Evolutionary conservation across 2,329 filamentous ascomycete genomes (phyloP).

Genomic region (Fusarium sublunatum): DNA sequence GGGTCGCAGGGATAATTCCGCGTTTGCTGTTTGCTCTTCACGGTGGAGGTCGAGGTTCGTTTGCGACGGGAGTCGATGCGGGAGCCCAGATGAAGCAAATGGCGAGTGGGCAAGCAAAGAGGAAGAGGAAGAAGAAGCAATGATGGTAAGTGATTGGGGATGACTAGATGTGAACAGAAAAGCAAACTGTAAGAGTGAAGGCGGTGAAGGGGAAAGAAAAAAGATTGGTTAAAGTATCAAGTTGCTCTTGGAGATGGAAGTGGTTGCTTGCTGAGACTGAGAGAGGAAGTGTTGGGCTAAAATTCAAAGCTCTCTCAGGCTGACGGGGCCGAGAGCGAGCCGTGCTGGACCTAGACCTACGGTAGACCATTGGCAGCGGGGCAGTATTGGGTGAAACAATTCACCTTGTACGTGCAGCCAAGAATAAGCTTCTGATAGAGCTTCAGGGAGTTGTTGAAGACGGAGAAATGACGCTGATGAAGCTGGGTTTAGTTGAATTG

Average conservation of each 20-base stretch:
- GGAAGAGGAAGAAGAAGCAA: not conserved
- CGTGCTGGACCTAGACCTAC: conserved; percentile 17
- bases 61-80: conserved; percentile 29
- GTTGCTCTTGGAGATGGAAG: conserved; percentile 21
- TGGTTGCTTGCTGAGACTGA: conserved; percentile 18
- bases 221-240: conserved; percentile 30
- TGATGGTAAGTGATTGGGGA: conserved; percentile 5
- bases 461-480: not conserved
- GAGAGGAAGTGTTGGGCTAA: conserved; percentile 40
- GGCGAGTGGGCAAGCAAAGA: conserved; percentile 14
- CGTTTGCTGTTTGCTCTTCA: conserved; percentile 25
- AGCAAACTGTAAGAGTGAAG: conserved; percentile 19
- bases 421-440: not conserved
- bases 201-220: conserved; percentile 20
- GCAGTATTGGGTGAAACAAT: conserved; percentile 30
- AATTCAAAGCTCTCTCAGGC: conserved; percentile 40
- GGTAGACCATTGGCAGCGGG: conserved; percentile 23
- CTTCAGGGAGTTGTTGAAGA: not conserved
- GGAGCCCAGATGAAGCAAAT: conserved; percentile 20
- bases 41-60: conserved; percentile 11
- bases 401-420: conserved; percentile 22
- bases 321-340: conserved; percentile 33
- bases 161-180: conserved; percentile 9
- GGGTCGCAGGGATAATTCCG: conserved; percentile 8
- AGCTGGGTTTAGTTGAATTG: not conserved